Base-by-base conservation (phyloP, 805 yeast species). In the Yamadazyma nakazawae region DNA sequence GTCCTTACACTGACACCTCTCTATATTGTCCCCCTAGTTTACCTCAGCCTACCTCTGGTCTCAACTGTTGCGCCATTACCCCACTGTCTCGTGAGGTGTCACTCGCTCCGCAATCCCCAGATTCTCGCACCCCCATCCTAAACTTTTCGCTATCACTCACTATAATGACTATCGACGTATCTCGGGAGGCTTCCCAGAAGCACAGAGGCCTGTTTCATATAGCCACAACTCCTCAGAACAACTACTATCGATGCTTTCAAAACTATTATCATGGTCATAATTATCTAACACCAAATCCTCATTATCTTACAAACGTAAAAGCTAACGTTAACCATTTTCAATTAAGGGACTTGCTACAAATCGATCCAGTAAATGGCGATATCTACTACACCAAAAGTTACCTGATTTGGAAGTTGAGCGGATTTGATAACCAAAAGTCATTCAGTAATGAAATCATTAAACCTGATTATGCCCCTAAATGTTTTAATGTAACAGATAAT, bases 341-440 rank as follows among this genome's bases (percentile, higher is more conserved):
- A 62, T 70, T 89, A 28, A 72, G 95, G 32, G 92, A 89, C 58
- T 72, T 89, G 57, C 69, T 89, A 5, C 78, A 81, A 53, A 75
- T 78, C 13, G 83, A 46, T 51, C 53, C 48, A 25, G 56, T 40
- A 47, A 61, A 46, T 63, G 73, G 51, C 59, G 67, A 76, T 50
- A 67, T 86, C 8, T 73, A 77, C 47, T 87, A 82, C 60, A 83
- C 90, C 1, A 70, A 69, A 48, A 80, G 80, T 36, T 80, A 79
- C 49, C 59, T 74, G 18, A 74, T 87, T 28, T 72, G 76, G 51
- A 50, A 66, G 17, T 62, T 52, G 11, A 21, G 80, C 9, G 45
- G 48, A 31, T 26, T 42, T 16, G 31, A 34, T 18, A 63, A 69
- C 38, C 32, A 31, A 4, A 6, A 8, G 24, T 51, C 30, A 5